These are phyloP conservation scores for Pichia kluyveri DNA, from an alignment of 805 yeast genomes.

Conservation along the genomic window DNA sequence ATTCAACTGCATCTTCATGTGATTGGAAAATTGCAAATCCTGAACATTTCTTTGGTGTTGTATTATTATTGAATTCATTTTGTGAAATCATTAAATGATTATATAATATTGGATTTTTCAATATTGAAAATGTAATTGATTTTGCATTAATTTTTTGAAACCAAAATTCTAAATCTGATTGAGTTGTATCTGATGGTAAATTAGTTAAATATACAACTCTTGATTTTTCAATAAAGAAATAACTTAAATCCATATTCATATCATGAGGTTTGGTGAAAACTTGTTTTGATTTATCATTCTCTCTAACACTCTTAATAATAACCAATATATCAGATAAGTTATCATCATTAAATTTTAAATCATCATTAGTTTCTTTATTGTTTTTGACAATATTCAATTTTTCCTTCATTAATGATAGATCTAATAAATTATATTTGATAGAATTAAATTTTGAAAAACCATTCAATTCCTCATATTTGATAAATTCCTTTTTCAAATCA, in stretches of 20 bases:
- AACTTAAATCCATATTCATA: slow-evolving; percentile 58
- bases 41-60: slow-evolving; percentile 28
- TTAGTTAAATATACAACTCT: slow-evolving; percentile 74
- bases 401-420: not conserved
- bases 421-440: not conserved
- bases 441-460: slow-evolving; percentile 7
- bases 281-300: not conserved
- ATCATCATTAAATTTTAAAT: too few species aligned
- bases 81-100: slow-evolving; percentile 3
- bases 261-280: slow-evolving; percentile 68
- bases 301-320: not conserved
- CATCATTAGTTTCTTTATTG: not conserved
- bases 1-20: slow-evolving; percentile 80
- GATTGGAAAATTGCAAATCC: slow-evolving; percentile 82
- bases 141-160: slow-evolving; percentile 79
- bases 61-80: not conserved
- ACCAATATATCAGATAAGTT: not conserved
- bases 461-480: slow-evolving; percentile 49
- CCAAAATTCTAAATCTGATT: slow-evolving; percentile 86
- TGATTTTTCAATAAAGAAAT: slow-evolving; percentile 63
- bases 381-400: not conserved
- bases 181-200: slow-evolving; percentile 79
- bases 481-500: slow-evolving; percentile 66
- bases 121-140: slow-evolving; percentile 85
- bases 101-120: slow-evolving; percentile 20